phyloP scores from a whole-genome alignment of 495 filamentous ascomycete species.

The Penicillium daleae region DNA sequence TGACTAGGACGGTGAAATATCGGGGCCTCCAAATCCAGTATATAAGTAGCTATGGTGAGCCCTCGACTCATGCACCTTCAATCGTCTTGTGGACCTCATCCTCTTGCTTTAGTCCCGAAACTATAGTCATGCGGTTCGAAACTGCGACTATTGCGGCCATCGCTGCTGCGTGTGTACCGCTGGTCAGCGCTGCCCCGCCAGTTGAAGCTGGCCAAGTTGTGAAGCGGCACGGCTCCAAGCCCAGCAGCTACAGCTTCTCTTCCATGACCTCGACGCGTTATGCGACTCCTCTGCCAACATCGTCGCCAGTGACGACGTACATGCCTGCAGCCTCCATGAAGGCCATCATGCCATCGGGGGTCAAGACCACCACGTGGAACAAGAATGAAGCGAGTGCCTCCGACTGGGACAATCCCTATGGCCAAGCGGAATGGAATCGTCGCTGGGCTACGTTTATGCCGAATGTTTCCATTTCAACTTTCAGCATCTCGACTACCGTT shows the following conservation, averaged over 20 bases:
- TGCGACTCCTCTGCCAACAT: background rate
- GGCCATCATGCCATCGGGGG: background rate
- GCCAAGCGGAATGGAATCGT: constrained; percentile 9
- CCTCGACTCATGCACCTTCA: background rate
- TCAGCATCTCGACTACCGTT: background rate
- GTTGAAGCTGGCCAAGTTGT: background rate
- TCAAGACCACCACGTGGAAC: constrained; percentile 9
- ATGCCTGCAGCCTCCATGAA: background rate
- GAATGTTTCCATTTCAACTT: constrained; percentile 8
- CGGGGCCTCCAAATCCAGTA: background rate
- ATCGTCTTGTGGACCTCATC: background rate
- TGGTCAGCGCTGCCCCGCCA: background rate
- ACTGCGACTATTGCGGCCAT: background rate
- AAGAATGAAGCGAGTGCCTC: constrained; percentile 9
- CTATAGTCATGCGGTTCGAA: background rate
- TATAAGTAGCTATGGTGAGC: background rate
- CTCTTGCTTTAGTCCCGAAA: background rate
- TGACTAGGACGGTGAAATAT: background rate
- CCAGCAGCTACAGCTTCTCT: constrained; percentile 2
- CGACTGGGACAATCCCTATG: constrained; percentile 11
- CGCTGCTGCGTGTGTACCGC: background rate
- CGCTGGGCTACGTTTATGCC: constrained; percentile 12
- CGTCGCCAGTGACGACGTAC: background rate
- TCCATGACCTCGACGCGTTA: background rate
- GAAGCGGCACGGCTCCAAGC: background rate